A percentile compares a stretch with the other conserved stretches of the same genome.
Conservation (phyloP, 2,329 filamentous ascomycete genomes). For the Penicillium sp. region DNA sequence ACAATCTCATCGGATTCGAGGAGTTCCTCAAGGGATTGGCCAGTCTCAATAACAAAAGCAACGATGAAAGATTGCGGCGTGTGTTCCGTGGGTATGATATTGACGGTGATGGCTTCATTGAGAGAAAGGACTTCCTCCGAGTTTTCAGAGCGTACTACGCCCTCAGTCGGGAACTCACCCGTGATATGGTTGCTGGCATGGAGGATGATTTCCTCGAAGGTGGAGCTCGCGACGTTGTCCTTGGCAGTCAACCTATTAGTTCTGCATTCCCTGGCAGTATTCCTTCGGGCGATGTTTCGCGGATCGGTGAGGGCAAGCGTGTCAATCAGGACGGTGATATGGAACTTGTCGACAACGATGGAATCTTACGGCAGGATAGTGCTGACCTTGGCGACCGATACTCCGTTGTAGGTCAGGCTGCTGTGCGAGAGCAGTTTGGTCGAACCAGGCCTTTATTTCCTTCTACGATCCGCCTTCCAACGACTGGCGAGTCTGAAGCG, state of each 20-base stretch:
- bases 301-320: conserved; percentile 63
- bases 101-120: conserved; percentile 79
- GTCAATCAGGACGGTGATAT: conserved; percentile 59
- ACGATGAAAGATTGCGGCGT: conserved; percentile 62
- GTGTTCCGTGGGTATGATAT: conserved; percentile 90
- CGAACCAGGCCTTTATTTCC: conserved; percentile 32
- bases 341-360: conserved; percentile 56
- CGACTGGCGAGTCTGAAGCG: conserved; percentile 7
- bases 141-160: conserved; percentile 92
- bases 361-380: conserved; percentile 56
- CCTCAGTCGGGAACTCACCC: conserved; percentile 81
- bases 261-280: conserved; percentile 69
- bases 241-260: conserved; percentile 69
- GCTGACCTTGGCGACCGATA: conserved; percentile 58
- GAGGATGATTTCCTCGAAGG: conserved; percentile 72
- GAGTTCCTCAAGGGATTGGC: conserved; percentile 85
- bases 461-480: conserved; percentile 24
- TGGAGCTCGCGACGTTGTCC: conserved; percentile 69
- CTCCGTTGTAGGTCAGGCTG: conserved; percentile 53
- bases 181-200: conserved; percentile 71
- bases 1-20: conserved; percentile 83
- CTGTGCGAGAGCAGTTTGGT: conserved; percentile 35
- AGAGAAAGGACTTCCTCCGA: conserved; percentile 78
- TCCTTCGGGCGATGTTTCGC: conserved; percentile 57
- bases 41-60: conserved; percentile 53